Base-by-base conservation (phyloP, 805 yeast species). In the Candida schatavii region DNA sequence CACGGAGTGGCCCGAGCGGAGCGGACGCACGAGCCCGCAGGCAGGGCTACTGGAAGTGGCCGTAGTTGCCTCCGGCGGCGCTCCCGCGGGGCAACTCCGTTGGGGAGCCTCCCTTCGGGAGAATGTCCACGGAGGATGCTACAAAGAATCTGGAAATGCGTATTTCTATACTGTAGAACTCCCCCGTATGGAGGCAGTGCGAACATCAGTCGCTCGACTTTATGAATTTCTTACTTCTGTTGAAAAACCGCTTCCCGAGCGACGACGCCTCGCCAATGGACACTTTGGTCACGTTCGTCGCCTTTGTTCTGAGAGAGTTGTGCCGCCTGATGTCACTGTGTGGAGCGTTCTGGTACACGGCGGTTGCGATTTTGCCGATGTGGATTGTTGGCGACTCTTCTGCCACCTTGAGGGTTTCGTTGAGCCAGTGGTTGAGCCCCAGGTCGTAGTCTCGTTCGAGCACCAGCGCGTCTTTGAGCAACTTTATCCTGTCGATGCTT, bases 301-400 rank as follows among this genome's bases (percentile, higher is more conserved):
- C 74, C 47, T 57, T 64, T 40, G 69, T 68, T 46, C 79, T 69
- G 5, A 77, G 68, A 20, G 77, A 72, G 41, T 67, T 68, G 42
- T 70, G 72, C 52, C 83, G 63, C 46, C 77, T 74, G 42, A 74
- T 64, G 40, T 79, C 79, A 47, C 68, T 74, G 50, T 77, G 78
- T 5, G 77, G 69, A 1, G 86, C 85, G 51, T 81, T 80, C 29
- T 78, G 80, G 56, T 81, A 83, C 1, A 88, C 88, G 41, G 75
- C 78, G 23, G 75, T 66, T 2, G 84, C 89, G 46, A 80, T 74
- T 15, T 69, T 70, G 0, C 81, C 81, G 38, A 75, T 66, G 44
- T 61, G 74, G 21, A 68, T 69, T 43, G 50, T 62, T n/a, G 65
- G 55, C 7, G 62, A 50, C 25, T 50, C 53, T 36, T 59, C 63